Evolutionary conservation across 495 filamentous ascomycete genomes (phyloP), one percentile per base, ranked within the genome.

Genomic region (Jackrogersella minutella): DNA sequence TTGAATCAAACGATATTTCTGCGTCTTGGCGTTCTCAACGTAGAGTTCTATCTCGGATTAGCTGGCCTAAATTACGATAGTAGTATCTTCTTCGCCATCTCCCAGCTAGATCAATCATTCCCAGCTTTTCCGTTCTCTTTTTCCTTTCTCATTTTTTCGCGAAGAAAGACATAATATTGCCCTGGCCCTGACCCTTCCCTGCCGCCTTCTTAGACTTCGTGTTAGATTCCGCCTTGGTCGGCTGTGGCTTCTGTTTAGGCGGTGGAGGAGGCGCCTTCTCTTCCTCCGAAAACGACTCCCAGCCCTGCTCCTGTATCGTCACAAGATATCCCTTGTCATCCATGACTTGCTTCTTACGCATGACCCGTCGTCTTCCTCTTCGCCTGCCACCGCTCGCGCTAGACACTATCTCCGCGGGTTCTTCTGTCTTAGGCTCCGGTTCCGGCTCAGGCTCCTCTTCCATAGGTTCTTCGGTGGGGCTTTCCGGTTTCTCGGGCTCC

Each of bases 251-350:
- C 53, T 61, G 76, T 74, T 64, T 90, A 74, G 89, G 90, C 67
- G 89, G 77, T 8, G 84, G 74, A n/a, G 84, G 74, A 19, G 84
- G 82, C 39, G 84, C 81, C 49, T 46, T 46, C 21, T 93, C 91
- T 64, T 97, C 95, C 71, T 96, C 93, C 2, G 93, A 97, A 81
- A 96, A 98, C 4, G 92, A 96, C 76, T 98, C 95, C 95, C 95
- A 99, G 1, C 83, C 88, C 1, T 86, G 80, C 72, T 97, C 94
- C 70, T 94, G 90, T 66, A 88, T 90, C 10, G 95, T 98, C 14
- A 98, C 95, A 11, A 99, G 80, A 74, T 97, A 99, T 36, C 95
- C 94, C 62, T 98, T 91, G 39, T 93, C 92, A 72, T 99, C 96
- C 81, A 93, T 91, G 49, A 90, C 81, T 39, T 89, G 93, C 81